Conservation (phyloP, 768 basidiomycete genomes). For the Grammothele lineata region DNA sequence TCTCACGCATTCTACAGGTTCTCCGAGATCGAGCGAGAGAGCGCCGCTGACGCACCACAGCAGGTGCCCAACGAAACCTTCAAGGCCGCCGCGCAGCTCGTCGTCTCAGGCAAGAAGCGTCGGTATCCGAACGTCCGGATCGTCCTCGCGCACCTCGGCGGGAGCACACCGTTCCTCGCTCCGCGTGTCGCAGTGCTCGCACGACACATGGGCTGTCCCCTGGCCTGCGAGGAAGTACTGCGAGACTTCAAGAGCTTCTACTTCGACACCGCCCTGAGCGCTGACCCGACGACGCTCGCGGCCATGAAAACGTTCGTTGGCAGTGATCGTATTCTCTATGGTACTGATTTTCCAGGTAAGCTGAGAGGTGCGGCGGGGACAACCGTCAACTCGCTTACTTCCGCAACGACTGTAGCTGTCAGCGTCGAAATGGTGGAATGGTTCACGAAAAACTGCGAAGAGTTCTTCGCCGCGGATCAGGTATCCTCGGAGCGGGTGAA, state of each 20-base stretch:
- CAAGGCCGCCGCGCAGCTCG: constrained; percentile 76
- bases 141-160: constrained; percentile 74
- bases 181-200: constrained; percentile 67
- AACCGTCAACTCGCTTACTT: too few relatives aligned
- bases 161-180: constrained; percentile 59
- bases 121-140: constrained; percentile 56
- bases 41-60: background rate
- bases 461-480: constrained; percentile 40
- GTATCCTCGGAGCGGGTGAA: constrained; percentile 40
- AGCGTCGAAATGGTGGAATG: constrained; percentile 51
- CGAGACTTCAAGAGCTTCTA: constrained; percentile 69
- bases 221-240: constrained; percentile 62
- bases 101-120: constrained; percentile 67
- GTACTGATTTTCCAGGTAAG: constrained; percentile 78
- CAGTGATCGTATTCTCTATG: constrained; percentile 56
- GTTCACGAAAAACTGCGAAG: constrained; percentile 54
- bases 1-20: constrained; percentile 8
- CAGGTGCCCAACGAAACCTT: constrained; percentile 81
- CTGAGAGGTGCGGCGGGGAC: too few relatives aligned
- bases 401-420: constrained; percentile 41
- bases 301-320: constrained; percentile 49
- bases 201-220: constrained; percentile 61
- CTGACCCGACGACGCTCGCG: constrained; percentile 47
- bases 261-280: constrained; percentile 68
- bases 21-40: constrained; percentile 3